Percentiles rank a stretch among this genome's conserved stretches.
Evolutionary conservation across 352 stramenopile species (phyloP).

Genomic region (Phytopythium kandeliae): DNA sequence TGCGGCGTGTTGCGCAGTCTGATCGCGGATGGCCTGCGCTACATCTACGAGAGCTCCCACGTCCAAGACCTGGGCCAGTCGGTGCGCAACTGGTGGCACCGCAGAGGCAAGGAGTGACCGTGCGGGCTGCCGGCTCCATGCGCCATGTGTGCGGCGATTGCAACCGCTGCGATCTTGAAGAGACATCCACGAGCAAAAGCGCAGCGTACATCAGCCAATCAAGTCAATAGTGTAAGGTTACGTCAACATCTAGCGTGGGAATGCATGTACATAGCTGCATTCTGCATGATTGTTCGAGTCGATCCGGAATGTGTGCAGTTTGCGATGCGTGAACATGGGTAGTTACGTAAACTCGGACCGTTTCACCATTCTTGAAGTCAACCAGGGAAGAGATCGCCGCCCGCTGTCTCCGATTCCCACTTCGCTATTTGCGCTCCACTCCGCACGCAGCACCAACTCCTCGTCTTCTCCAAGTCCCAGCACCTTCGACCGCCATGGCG

Average conservation of each 20-base stretch:
- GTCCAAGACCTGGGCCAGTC: slow-evolving; percentile 37
- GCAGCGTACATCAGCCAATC: too few species aligned
- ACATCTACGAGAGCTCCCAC: slow-evolving; percentile 48
- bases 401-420: not conserved
- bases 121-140: too few species aligned
- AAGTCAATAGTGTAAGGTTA: too few species aligned
- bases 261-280: too few species aligned
- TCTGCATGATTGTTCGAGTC: too few species aligned
- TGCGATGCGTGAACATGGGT: not conserved
- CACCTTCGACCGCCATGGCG: not conserved
- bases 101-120: not conserved
- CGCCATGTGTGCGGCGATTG: too few species aligned
- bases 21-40: slow-evolving; percentile 51
- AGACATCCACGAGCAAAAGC: too few species aligned
- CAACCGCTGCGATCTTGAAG: not conserved
- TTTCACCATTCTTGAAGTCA: too few species aligned
- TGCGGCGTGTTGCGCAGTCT: slow-evolving; percentile 20
- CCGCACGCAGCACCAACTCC: not conserved
- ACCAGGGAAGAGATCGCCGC: not conserved
- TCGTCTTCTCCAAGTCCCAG: not conserved
- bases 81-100: slow-evolving; percentile 40
- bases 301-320: too few species aligned
- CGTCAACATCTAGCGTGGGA: too few species aligned
- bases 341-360: too few species aligned
- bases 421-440: not conserved